Percentiles rank a stretch among this genome's conserved stretches.
These are phyloP conservation scores for Clonostachys sp. DNA, from an alignment of 2,329 filamentous ascomycete species.

Conservation along the genomic window DNA sequence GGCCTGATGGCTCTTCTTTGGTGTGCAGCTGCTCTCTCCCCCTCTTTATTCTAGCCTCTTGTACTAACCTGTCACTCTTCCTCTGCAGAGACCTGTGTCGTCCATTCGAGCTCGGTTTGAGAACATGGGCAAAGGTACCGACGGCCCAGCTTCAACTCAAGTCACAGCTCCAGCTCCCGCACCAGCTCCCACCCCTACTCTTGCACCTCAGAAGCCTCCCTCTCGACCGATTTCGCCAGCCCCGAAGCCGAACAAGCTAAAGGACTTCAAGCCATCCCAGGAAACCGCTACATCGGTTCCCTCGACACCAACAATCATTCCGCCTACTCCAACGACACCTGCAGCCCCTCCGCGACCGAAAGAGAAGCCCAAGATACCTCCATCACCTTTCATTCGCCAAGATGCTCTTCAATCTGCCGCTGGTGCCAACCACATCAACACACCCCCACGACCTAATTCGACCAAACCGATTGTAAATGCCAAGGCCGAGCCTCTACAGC, in stretches of 20 bases:
- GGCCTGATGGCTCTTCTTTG: slow-evolving; percentile 73
- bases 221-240: slow-evolving; percentile 29
- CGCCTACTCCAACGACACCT: slow-evolving; percentile 18
- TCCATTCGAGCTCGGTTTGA: slow-evolving; percentile 79
- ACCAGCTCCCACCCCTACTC: slow-evolving; percentile 11
- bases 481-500: slow-evolving; percentile 13
- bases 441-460: slow-evolving; percentile 13
- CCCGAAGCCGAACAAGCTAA: slow-evolving; percentile 36
- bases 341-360: slow-evolving; percentile 21
- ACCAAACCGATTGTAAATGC: slow-evolving; percentile 12
- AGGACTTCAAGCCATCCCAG: slow-evolving; percentile 31
- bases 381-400: slow-evolving; percentile 7
- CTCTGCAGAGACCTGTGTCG: slow-evolving; percentile 70
- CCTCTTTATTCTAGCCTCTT: not conserved
- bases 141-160: not conserved
- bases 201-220: slow-evolving; percentile 11
- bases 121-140: slow-evolving; percentile 46
- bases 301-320: slow-evolving; percentile 17
- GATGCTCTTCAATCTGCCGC: not conserved
- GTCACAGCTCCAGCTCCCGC: slow-evolving; percentile 1
- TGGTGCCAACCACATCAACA: slow-evolving; percentile 4
- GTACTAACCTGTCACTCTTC: not conserved
- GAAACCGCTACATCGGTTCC: slow-evolving; percentile 18
- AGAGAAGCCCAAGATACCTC: slow-evolving; percentile 13
- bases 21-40: slow-evolving; percentile 38